phyloP scores from a whole-genome alignment of 176 grass and related monocot genomes.

The Leersia perrieri region DNA sequence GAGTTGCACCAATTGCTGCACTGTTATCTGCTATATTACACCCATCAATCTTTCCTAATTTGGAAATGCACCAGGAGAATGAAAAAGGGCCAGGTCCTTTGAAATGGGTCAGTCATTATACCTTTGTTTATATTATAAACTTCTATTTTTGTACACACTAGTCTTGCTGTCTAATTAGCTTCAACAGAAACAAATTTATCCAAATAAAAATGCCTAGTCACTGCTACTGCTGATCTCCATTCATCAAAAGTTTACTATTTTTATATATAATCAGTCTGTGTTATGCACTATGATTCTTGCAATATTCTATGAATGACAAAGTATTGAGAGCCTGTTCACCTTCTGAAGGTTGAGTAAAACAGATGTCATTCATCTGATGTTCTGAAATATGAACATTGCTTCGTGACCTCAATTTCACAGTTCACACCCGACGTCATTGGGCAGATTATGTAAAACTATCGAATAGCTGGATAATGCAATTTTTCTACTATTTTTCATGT shows the following conservation, averaged over 20 bases:
- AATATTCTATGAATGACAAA: not conserved
- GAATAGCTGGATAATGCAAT: not conserved
- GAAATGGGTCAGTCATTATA: slow-evolving; percentile 77
- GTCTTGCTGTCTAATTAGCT: slow-evolving; percentile 12
- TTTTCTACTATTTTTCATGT: not conserved
- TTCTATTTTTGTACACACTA: not conserved
- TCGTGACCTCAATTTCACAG: not conserved
- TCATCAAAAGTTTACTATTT: slow-evolving; percentile 8
- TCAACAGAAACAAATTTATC: not conserved
- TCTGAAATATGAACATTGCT: not conserved
- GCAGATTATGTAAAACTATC: slow-evolving; percentile 4
- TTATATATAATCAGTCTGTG: slow-evolving; percentile 1
- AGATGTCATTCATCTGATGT: not conserved
- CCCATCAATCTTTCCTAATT: slow-evolving; percentile 58
- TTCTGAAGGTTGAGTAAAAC: not conserved
- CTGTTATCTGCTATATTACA: slow-evolving; percentile 84
- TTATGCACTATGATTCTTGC: slow-evolving; percentile 8
- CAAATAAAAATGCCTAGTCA: not conserved
- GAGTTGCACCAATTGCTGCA: slow-evolving; percentile 89
- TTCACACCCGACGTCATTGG: not conserved
- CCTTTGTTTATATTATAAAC: slow-evolving; percentile 10
- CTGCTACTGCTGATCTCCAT: slow-evolving; percentile 22
- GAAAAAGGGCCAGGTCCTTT: slow-evolving; percentile 67
- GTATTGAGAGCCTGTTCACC: not conserved
- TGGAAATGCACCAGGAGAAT: slow-evolving; percentile 69